phyloP scores from a whole-genome alignment of 202 grass and related monocot genomes.

The Setaria viridis region DNA sequence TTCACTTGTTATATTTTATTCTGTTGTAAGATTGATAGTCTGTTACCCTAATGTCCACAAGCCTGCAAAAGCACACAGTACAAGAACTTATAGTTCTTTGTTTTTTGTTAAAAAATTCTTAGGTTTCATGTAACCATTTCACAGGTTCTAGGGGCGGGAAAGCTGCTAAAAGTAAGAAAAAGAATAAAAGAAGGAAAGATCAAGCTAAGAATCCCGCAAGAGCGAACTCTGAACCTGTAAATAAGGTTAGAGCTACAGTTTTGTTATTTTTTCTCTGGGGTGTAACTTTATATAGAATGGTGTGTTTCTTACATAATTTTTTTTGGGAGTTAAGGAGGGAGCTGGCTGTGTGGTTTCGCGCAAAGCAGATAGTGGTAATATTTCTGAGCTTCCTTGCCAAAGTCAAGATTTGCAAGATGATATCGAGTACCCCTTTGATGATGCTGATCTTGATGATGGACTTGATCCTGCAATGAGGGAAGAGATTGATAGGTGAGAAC shows the following conservation, averaged over 20 bases:
- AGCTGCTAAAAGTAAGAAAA: conserved; percentile 87
- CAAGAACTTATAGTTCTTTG: not conserved
- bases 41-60: conserved; percentile 4
- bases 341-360: conserved; percentile 45
- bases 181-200: conserved; percentile 91
- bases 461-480: conserved; percentile 97
- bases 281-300: conserved; percentile 24
- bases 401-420: conserved; percentile 62
- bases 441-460: conserved; percentile 86
- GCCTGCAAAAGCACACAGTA: conserved; percentile 12
- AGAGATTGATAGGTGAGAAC: conserved; percentile 92
- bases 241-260: conserved; percentile 46
- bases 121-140: conserved; percentile 44
- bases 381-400: conserved; percentile 63
- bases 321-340: conserved; percentile 61
- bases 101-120: conserved; percentile 2
- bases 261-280: not conserved
- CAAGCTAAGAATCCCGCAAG: conserved; percentile 64
- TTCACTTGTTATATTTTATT: not conserved
- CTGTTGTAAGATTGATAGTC: conserved; percentile 6
- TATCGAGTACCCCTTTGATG: conserved; percentile 79
- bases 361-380: conserved; percentile 52
- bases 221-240: conserved; percentile 48
- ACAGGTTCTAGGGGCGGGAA: conserved; percentile 79
- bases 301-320: conserved; percentile 39